A percentile compares a stretch with the other conserved stretches of the same genome.
phyloP scores from a whole-genome alignment of 2,329 filamentous ascomycete genomes.

The Beauveria medogensis region DNA sequence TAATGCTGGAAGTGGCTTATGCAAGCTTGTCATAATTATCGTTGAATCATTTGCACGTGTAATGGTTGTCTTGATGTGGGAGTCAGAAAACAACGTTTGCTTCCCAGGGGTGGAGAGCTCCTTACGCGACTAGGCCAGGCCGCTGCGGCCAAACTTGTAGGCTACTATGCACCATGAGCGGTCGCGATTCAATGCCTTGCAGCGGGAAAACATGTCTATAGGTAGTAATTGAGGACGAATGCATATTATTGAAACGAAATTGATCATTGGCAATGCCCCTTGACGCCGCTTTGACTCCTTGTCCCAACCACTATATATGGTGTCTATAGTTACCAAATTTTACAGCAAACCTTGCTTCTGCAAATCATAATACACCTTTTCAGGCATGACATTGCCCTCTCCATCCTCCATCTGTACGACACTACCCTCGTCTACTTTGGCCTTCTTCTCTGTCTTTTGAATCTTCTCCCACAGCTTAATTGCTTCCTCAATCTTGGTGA shows the following conservation, averaged over 20 bases:
- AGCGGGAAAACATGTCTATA: too few species aligned
- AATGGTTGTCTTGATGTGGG: background rate
- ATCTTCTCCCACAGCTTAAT: constrained; percentile 89
- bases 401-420: constrained; percentile 98
- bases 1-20: constrained; percentile 68
- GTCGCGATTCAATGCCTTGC: background rate
- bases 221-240: too few species aligned
- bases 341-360: constrained; percentile 83
- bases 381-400: constrained; percentile 97
- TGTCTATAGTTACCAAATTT: constrained; percentile 13
- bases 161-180: too few species aligned
- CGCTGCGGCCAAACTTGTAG: too few species aligned
- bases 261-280: background rate
- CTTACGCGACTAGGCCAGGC: background rate
- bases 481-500: constrained; percentile 85
- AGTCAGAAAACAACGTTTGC: background rate
- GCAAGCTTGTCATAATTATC: constrained; percentile 29
- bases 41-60: background rate
- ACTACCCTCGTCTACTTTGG: constrained; percentile 67
- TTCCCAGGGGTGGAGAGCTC: background rate
- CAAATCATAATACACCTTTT: constrained; percentile 94
- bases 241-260: background rate
- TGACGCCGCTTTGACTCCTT: constrained; percentile 5
- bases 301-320: constrained; percentile 1
- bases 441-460: constrained; percentile 72